These are phyloP conservation scores for Sporothrix pallida DNA, from an alignment of 2,329 filamentous ascomycete species.

Conservation along the genomic window DNA sequence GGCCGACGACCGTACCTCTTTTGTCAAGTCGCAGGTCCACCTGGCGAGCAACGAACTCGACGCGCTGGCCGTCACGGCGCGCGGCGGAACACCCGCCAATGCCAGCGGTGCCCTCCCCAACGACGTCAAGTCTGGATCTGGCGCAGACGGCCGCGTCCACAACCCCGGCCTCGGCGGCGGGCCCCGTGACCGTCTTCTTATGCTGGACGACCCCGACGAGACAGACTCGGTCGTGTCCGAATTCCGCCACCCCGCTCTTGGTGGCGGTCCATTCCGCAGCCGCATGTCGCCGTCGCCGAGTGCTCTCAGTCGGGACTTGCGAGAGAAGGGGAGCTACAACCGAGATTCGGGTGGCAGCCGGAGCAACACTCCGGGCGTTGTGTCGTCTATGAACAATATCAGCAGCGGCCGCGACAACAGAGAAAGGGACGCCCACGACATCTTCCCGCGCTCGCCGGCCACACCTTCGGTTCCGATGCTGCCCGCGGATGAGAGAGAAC, in stretches of 20 bases:
- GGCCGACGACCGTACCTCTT: constrained; percentile 85
- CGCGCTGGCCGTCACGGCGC: constrained; percentile 79
- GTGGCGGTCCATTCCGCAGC: not conserved
- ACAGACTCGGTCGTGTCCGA: constrained; percentile 29
- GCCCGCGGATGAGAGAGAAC: constrained; percentile 7
- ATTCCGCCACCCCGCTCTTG: not conserved
- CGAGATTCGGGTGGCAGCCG: not conserved
- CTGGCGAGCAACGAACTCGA: constrained; percentile 78
- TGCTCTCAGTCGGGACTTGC: not conserved
- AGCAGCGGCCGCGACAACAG: not conserved
- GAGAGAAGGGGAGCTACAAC: not conserved
- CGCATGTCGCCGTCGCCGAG: constrained; percentile 14
- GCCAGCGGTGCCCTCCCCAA: not conserved
- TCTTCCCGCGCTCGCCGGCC: constrained; percentile 10
- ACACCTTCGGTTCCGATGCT: constrained; percentile 28
- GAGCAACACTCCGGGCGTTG: not conserved
- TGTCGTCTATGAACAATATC: not conserved
- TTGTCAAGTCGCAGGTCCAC: constrained; percentile 86
- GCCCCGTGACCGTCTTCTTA: constrained; percentile 25
- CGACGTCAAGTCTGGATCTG: not conserved
- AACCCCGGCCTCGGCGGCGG: not conserved
- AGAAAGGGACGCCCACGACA: not conserved
- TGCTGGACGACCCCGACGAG: constrained; percentile 28
- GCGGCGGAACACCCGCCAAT: constrained; percentile 63
- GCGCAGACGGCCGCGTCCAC: not conserved